Evolutionary conservation across 73 alveolate species (phyloP), one percentile per base, ranked within the genome.

Genomic region (Loxodes magnus): DNA sequence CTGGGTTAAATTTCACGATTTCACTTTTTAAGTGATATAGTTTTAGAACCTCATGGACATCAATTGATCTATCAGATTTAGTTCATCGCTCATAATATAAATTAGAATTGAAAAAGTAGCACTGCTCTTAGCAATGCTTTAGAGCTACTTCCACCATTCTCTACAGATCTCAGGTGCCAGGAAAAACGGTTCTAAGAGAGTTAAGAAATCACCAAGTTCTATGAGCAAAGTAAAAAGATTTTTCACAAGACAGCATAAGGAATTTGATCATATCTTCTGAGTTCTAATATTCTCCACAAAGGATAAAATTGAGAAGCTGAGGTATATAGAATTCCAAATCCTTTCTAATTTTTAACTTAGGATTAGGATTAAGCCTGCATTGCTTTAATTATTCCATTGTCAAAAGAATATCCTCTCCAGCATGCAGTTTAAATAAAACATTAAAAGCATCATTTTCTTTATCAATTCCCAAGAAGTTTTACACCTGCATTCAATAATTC

Each of bases 161-260:
- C 26, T 1, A 46, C 26, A 46, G 14, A 15, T 14, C 20, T 20
- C 15, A 20, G 35, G 17, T 23, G 6, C 33, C 46, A 15, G 65
- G 64, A 51, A 48, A 51, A 6, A 27, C 51, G n/a, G 48, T 48
- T 4, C 68, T 49, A 33, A 24, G 25, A 36, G 92, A 72, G 51
- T 82, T 57, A 57, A 78, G 52, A 67, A 65, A 77, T 82, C 86
- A 83, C 81, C 70, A 67, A 27, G 78, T 74, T 46, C 96, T 42
- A 59, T 83, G 92, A 10, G 87, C 70, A 51, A 83, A 83, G 43
- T 48, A 70, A 71, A 83, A 78, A 31, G 70, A 54, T 29, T 86
- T 66, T 34, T 54, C 44, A 48, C 90, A 64, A 14, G 84, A 71
- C 49, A 36, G 36, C 16, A 82, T 56, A 35, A 83, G 54, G 43